Evolutionary conservation across 306 rosid genomes (phyloP), one percentile per base, ranked within the genome.

Genomic region (Cucurbita maxima): DNA sequence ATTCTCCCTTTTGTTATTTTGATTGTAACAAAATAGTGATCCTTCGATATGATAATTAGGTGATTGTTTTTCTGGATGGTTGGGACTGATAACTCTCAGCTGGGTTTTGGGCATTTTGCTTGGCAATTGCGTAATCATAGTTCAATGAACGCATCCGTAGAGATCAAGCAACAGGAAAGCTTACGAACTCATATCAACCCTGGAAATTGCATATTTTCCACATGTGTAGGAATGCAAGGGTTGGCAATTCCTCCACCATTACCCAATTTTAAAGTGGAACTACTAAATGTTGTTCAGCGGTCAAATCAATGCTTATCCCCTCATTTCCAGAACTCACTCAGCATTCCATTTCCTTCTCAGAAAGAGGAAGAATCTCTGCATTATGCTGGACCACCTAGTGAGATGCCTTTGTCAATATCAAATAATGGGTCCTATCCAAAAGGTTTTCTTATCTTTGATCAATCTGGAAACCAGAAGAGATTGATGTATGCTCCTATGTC

Each of bases 361-460:
- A 77, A 78, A 52, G 86, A 45, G 74, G 56, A 55, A 40, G 64
- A 71, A 56, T 44, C 71, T 48, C 13, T 44, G 38, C 20, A 71
- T 47, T 48, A 77, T 76, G 36, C 18, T 69, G 81, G 72, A 45
- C 40, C 55, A 45, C 40, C 55, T 68, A 7, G 18, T 68, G 77
- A 58, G 22, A 79, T 76, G 77, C 78, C 72, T 74, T 74, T 82
- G 73, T 84, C 76, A 58, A 78, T 63, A 76, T 79, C 77, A 57
- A 81, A 77, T 57, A 74, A 79, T 58, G 85, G 62, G 76, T 69
- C 84, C 61, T 53, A 66, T 74, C 86, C 79, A 78, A 91, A 82
- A 84, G 87, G 92, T 44, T 87, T 89, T 34, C 86, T 91, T 72
- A 78, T 89, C 58, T 81, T 86, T 66, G 91, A 91, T 77, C 93